Base-by-base conservation (phyloP, 805 yeast species). In the Kuraishia borneana region DNA sequence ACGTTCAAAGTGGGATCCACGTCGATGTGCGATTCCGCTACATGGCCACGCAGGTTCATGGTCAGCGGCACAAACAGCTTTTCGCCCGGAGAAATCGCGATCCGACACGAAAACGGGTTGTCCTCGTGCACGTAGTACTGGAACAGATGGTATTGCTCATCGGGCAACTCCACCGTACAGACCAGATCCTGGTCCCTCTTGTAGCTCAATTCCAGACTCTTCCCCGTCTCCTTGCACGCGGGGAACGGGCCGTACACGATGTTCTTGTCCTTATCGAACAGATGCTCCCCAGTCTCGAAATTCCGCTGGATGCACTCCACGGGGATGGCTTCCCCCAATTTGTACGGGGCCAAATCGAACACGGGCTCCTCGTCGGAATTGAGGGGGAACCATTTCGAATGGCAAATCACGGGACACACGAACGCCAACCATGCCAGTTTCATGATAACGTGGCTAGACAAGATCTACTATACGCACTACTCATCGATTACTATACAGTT, bases 91-190 rank as follows among this genome's bases (percentile, higher is more conserved):
- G 68, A 56, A 38, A 72, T 51, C 3, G 82, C 80, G 7, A 78
- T 43, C 36, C 79, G 60, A 51, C 92, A 82, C 31, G 81, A 68
- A 48, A 76, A 73, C 20, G 92, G 92, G 6, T 70, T 75, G 50
- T 82, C 92, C 48, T 81, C 80, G 51, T 82, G 92, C 29, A 82
- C 59, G 49, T 81, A 81, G 31, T 81, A 59, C 56, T 82, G 89
- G 52, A 82, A 77, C 38, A 81, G 50, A 47, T 82, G 92, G 48
- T 69, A 82, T 27, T 73, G 46, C 42, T 76, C 79, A 51, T 82
- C 89, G 10, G 69, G 62, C 32, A 82, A 64, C 5, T 56, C 55
- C 18, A 82, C 57, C 2, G 88, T 73, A 48, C 92, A 82, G 42
- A 68, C 67, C 34, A 69, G 36, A 36, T 68, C 69, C 41, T 67